Conservation (phyloP, 129 eudicot genomes). For the carrot (Daucus carota) region DH1_v3.0 NC_030388.2:9907001-9907500, state of each 20-base stretch:
- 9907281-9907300: slow-evolving; percentile 69
- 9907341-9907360: slow-evolving; percentile 80
- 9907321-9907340: slow-evolving; percentile 71
- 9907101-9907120: slow-evolving; percentile 88
- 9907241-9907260: slow-evolving; percentile 93
- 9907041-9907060: slow-evolving; percentile 92
- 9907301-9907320: slow-evolving; percentile 79
- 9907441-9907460: slow-evolving; percentile 63
- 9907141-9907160: slow-evolving; percentile 89
- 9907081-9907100: slow-evolving; percentile 97
- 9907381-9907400: slow-evolving; percentile 87
- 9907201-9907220: slow-evolving; percentile 73
- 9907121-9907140: slow-evolving; percentile 88
- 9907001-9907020: slow-evolving; percentile 89
- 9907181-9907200: slow-evolving; percentile 75
- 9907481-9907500: slow-evolving; percentile 73
- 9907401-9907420: slow-evolving; percentile 96
- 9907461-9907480: slow-evolving; percentile 56
- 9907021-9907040: slow-evolving; percentile 97
- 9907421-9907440: slow-evolving; percentile 93
- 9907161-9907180: slow-evolving; percentile 69
- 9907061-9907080: slow-evolving; percentile 92
- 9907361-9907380: slow-evolving; percentile 85
- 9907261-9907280: slow-evolving; percentile 77
- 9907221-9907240: slow-evolving; percentile 96